Base-by-base conservation (phyloP, 129 eudicot genomes). In the Helianthus annuus region DNA sequence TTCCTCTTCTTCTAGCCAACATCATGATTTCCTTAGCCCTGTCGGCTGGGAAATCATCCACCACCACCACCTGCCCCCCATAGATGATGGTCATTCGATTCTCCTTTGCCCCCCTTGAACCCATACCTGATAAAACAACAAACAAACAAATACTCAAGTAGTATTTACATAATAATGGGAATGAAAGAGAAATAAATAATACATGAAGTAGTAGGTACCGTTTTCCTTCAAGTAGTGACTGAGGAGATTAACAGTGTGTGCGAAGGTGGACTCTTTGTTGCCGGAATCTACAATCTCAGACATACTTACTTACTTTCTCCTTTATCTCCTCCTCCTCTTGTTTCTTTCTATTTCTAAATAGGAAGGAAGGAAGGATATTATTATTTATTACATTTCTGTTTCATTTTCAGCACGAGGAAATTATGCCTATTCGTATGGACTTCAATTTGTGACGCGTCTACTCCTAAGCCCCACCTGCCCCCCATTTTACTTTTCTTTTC, bases 11-110 rank as follows among this genome's bases (percentile, higher is more conserved):
- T 27, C 32, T 27, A 22, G 78, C 70, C 48, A 91, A 57, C 27
- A 68, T 61, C 85, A 91, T 84, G 48, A 73, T 80, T 44, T 91
- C 91, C 81, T 79, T 81, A 24, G 92, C 96, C 80, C 86, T 91
- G 0, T 88, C 83, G 6, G 97, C 83, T 16, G 97, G 96, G 66
- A 88, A 88, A 48, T 91, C 91, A 59, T 91, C 78, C 57, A 91
- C 72, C 51, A 91, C 93, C 5, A 88, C 44, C 38, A 88, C 89
- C 69, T 84, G 86, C 13, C 97, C 97, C 71, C 71, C 89, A 46
- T 88, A 91, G 77, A 91, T 84, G 40, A 91, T 91, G 59, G 92
- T 91, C 97, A 91, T 83, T 63, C 45, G 45, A 40, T 8, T 40
- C 11, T 52, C 58, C 2, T 2, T n/a, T 52, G 22, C 2, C 27